Evolutionary conservation across 2,329 filamentous ascomycete genomes (phyloP).

Genomic region (Graphiopsis chlorocephala): DNA sequence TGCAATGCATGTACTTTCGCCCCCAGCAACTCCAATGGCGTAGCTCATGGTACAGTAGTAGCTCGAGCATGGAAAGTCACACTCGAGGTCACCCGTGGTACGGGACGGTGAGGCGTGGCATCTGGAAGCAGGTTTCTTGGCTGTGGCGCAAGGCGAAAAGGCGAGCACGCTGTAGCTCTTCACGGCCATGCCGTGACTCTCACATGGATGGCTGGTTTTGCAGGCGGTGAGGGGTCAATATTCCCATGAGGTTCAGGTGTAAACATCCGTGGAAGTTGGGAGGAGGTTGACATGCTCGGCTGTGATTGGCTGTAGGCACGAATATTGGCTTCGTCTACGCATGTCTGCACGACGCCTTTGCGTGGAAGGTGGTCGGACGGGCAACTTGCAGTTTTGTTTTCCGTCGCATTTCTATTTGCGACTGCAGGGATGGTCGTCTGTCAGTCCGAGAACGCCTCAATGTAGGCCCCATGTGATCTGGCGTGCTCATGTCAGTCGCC

Average conservation of each 20-base stretch:
- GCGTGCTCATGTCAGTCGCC: constrained; percentile 1
- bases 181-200: constrained; percentile 9
- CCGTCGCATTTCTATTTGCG: neutral
- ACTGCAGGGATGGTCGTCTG: neutral
- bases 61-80: constrained; percentile 12
- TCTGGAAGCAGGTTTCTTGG: neutral
- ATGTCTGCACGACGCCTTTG: constrained; percentile 9
- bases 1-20: neutral
- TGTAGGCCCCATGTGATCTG: neutral
- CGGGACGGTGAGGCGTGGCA: constrained; percentile 5
- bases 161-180: constrained; percentile 6
- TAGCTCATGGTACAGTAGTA: neutral
- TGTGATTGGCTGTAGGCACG: neutral
- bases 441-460: neutral
- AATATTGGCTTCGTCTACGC: neutral
- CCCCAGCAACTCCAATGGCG: constrained; percentile 1
- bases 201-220: neutral
- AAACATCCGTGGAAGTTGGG: neutral
- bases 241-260: neutral
- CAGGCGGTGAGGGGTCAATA: constrained; percentile 8
- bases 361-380: constrained; percentile 4
- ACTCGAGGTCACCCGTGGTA: neutral
- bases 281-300: neutral
- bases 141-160: constrained; percentile 11
- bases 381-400: constrained; percentile 2